These are phyloP conservation scores for Conringia planisiliqua DNA, from an alignment of 345 rosid species.

Conservation along the genomic window DNA sequence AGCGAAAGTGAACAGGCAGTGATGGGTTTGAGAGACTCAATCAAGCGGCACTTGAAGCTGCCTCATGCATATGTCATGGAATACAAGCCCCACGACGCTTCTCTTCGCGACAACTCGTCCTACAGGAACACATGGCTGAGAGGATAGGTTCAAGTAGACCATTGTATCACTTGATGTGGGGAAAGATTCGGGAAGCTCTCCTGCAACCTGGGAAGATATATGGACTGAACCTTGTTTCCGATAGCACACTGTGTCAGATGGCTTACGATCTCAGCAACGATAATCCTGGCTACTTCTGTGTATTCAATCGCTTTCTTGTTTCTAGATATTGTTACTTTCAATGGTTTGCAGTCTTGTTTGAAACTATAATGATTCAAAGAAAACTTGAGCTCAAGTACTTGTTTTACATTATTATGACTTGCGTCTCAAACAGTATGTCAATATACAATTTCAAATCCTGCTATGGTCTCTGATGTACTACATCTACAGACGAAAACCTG, in stretches of 20 bases:
- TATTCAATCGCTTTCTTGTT: constrained; percentile 9
- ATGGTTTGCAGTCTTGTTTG: constrained; percentile 5
- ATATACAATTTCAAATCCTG: constrained; percentile 14
- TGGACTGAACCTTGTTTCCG: constrained; percentile 9
- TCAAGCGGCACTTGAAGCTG: constrained; percentile 85
- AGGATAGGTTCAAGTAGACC: constrained; percentile 42
- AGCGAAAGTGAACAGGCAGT: constrained; percentile 55
- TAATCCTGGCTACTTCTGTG: not conserved
- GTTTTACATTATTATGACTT: constrained; percentile 5
- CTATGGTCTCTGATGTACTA: not conserved
- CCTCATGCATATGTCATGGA: constrained; percentile 94
- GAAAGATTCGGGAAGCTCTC: not conserved
- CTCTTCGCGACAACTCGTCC: constrained; percentile 86
- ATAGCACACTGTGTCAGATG: not conserved
- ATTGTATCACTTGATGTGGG: constrained; percentile 1
- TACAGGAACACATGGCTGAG: constrained; percentile 95
- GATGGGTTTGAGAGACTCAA: constrained; percentile 81
- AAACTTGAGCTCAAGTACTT: not conserved
- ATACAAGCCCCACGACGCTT: constrained; percentile 94
- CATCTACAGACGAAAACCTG: not conserved
- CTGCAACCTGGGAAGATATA: constrained; percentile 9
- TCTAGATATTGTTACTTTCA: constrained; percentile 3
- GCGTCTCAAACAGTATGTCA: not conserved
- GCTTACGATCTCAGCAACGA: not conserved
- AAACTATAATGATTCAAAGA: not conserved